phyloP scores from a whole-genome alignment of 768 basidiomycete genomes.

The Lactarius hengduanensis region DNA sequence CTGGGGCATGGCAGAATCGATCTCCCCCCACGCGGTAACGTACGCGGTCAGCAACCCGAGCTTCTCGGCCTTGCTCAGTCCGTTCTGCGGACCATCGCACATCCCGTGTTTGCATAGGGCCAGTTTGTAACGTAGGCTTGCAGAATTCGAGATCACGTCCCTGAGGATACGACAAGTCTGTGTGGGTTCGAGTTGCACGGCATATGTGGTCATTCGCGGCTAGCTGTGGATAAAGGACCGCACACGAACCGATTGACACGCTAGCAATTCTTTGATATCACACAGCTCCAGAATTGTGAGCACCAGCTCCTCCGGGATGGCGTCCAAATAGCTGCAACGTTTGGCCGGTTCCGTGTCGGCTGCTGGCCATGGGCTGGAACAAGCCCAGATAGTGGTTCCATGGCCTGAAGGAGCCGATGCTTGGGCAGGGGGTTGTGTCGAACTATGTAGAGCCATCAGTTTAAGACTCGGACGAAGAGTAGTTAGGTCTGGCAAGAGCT shows the following conservation, averaged over 20 bases:
- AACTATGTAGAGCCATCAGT: background rate
- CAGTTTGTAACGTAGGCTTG: conserved; percentile 17
- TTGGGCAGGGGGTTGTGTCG: background rate
- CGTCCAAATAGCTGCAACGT: background rate
- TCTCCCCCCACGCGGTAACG: conserved; percentile 6
- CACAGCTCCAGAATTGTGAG: conserved; percentile 17
- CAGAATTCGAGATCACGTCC: conserved; percentile 10
- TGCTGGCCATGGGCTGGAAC: background rate
- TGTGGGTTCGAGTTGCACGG: background rate
- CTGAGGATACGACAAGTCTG: conserved; percentile 18
- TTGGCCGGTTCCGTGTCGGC: background rate
- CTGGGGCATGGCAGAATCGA: background rate
- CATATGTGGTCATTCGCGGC: background rate
- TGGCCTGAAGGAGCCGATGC: background rate
- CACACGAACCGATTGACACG: conserved; percentile 19
- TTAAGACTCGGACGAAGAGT: background rate
- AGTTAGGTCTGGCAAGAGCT: background rate
- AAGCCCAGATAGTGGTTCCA: background rate
- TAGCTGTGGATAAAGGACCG: background rate
- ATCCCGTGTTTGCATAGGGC: conserved; percentile 15
- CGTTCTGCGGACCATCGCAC: conserved; percentile 6
- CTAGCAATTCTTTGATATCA: conserved; percentile 7
- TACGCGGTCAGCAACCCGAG: conserved; percentile 9
- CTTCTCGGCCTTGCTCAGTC: conserved; percentile 16
- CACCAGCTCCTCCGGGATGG: conserved; percentile 17